These are phyloP conservation scores for Rhodotorula sp. DNA, from an alignment of 1,284 basidiomycete species.

Conservation along the genomic window DNA sequence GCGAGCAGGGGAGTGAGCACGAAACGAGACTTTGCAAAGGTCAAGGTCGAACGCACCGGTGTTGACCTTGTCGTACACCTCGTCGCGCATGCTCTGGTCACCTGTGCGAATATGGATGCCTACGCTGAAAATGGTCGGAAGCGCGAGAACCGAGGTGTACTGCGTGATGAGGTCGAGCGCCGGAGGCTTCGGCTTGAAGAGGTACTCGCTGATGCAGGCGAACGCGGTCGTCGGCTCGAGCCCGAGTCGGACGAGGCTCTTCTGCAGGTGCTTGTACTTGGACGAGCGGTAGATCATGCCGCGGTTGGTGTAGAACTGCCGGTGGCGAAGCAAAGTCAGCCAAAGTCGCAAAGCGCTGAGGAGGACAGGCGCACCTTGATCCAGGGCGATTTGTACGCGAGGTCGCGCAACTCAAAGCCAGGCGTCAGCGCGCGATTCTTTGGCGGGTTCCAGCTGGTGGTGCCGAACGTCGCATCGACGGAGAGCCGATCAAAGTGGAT, in stretches of 20 bases:
- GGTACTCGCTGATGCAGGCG: slow-evolving; percentile 33
- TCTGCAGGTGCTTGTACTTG: slow-evolving; percentile 30
- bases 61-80: slow-evolving; percentile 27
- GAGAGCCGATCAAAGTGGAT: slow-evolving; percentile 31
- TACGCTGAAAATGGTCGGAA: slow-evolving; percentile 27
- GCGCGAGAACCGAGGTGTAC: slow-evolving; percentile 21
- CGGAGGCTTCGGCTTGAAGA: slow-evolving; percentile 30
- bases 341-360: too few relatives aligned
- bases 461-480: slow-evolving; percentile 30
- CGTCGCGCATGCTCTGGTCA: slow-evolving; percentile 32
- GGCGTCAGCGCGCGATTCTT: slow-evolving; percentile 1
- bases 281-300: slow-evolving; percentile 34
- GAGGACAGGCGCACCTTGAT: slow-evolving; percentile 20
- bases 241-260: slow-evolving; percentile 18
- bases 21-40: too few relatives aligned
- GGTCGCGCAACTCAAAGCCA: slow-evolving; percentile 27
- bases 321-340: background rate
- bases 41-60: slow-evolving; percentile 9
- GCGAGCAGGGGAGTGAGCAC: too few relatives aligned
- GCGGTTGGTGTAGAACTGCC: slow-evolving; percentile 33
- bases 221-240: slow-evolving; percentile 24
- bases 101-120: slow-evolving; percentile 35
- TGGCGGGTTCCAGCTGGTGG: slow-evolving; percentile 24
- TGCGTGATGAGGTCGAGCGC: slow-evolving; percentile 30
- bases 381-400: slow-evolving; percentile 25